Evolutionary conservation across 164 flowering plant genomes (phyloP), one percentile per base, ranked within the genome.

Genomic region (Euptelea pleiosperma): DNA sequence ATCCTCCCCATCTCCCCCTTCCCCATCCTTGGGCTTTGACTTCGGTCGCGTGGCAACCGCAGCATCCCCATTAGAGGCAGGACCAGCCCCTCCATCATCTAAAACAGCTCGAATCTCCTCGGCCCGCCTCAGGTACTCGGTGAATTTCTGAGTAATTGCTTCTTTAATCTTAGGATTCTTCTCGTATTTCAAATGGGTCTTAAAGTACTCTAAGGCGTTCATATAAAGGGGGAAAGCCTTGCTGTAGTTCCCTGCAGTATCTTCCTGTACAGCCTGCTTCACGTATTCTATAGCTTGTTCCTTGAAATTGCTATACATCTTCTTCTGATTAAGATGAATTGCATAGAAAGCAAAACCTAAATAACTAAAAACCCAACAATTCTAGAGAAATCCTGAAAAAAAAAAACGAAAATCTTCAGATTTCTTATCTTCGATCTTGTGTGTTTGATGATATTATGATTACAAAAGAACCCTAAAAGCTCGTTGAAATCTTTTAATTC

Each of bases 201-300:
- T 89, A 76, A 94, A 94, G 63, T 91, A 94, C 63, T 94, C 99
- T 43, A 94, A 63, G 0, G 99, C 96, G 64, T 89, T 91, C 99
- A 91, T 94, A 61, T 94, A 94, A 18, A 94, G 75, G 21, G 91
- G 90, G 60, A 91, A 94, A 15, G 99, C 99, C 60, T 85, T 91
- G 40, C 73, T 70, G 66, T 94, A 91, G 59, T 94, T 94, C 30
- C 97, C 99, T 1, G 89, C 96, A 73, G 89, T 91, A 60, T 94
- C 99, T 63, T 89, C 99, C 39, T 78, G 80, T 12, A 94, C 99
- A 0, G 99, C 99, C 60, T 94, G 97, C 72, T 80, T 86, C 58
- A 87, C 99, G 72, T 82, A 94, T 69, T 91, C 96, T 60, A 91
- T 91, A 29, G 93, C 99, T 67, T 88, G 97, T 51, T 93, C 99